A percentile compares a stretch with the other conserved stretches of the same genome.
Evolutionary conservation across 78 protist genomes (phyloP).

Genomic region (Cavenderia fasciculata): DNA sequence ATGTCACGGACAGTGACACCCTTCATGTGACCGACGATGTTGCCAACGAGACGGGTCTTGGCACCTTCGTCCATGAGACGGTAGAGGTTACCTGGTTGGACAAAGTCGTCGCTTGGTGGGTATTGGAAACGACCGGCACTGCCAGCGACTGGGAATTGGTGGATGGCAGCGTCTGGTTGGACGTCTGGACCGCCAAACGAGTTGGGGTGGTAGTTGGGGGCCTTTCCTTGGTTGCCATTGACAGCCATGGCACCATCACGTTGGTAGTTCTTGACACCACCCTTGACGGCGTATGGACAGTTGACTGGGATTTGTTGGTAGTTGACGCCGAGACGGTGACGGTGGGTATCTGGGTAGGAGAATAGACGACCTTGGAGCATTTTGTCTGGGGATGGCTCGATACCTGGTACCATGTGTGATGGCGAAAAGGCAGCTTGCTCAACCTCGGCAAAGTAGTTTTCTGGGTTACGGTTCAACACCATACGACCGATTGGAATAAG

Average conservation of each 20-base stretch:
- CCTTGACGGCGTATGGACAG: conserved; percentile 73
- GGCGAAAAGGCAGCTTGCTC: conserved; percentile 93
- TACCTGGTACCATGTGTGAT: conserved; percentile 91
- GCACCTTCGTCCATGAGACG: conserved; percentile 75
- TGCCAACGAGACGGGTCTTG: conserved; percentile 42
- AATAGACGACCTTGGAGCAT: conserved; percentile 89
- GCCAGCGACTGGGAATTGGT: conserved; percentile 16
- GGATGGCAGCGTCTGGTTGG: conserved; percentile 4
- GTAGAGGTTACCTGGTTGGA: conserved; percentile 80
- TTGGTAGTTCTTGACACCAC: conserved; percentile 61
- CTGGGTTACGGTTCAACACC: conserved; percentile 90
- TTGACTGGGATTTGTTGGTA: conserved; percentile 85
- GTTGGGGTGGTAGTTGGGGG: conserved; percentile 84
- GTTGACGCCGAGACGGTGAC: conserved; percentile 90
- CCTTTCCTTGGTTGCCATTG: conserved; percentile 71
- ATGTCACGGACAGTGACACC: conserved; percentile 60
- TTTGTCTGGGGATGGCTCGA: conserved; percentile 83
- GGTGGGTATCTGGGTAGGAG: conserved; percentile 91
- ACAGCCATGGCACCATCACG: conserved; percentile 82
- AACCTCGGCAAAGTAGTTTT: conserved; percentile 90
- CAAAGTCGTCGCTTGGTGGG: conserved; percentile 46
- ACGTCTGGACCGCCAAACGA: conserved; percentile 57
- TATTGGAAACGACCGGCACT: conserved; percentile 36
- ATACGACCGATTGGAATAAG: conserved; percentile 84
- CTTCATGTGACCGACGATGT: conserved; percentile 75